Evolutionary conservation across 352 stramenopile genomes (phyloP).

Genomic region (Phytophthora citricola): DNA sequence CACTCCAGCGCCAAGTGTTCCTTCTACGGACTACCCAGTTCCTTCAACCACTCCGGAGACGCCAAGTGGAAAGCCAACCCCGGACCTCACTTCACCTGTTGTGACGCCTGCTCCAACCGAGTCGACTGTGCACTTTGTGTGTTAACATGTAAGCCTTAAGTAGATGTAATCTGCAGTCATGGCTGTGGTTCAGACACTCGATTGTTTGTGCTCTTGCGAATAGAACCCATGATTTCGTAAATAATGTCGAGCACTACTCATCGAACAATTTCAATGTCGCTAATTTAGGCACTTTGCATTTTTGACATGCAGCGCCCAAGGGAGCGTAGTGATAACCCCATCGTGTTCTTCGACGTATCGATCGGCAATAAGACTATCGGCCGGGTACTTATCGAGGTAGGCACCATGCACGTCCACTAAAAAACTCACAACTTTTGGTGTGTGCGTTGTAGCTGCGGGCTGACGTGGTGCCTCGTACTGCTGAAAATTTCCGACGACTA

Average conservation of each 20-base stretch:
- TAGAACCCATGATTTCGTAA: no score
- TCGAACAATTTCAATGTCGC: no score
- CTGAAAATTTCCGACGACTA: constrained; percentile 96
- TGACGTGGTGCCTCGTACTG: constrained; percentile 95
- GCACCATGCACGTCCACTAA: background rate
- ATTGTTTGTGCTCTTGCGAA: background rate
- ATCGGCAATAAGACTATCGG: constrained; percentile 88
- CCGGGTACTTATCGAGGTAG: constrained; percentile 93
- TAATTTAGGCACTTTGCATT: constrained; percentile 11
- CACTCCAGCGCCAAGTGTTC: no score
- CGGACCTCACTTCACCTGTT: no score
- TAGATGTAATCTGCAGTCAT: no score
- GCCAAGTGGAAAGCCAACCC: no score
- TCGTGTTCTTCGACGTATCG: constrained; percentile 97
- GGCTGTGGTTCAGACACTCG: background rate
- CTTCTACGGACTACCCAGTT: no score
- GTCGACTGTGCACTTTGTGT: no score
- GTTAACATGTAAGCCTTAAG: no score
- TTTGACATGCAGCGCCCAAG: constrained; percentile 17
- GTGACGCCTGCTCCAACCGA: no score
- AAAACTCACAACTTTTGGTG: background rate
- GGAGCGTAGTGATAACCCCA: constrained; percentile 64
- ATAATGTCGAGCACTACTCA: no score
- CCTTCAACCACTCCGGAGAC: no score
- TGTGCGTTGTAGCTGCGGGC: constrained; percentile 73